Evolutionary conservation across 345 rosid species (phyloP).

Genomic region (Turritis glabra): DNA sequence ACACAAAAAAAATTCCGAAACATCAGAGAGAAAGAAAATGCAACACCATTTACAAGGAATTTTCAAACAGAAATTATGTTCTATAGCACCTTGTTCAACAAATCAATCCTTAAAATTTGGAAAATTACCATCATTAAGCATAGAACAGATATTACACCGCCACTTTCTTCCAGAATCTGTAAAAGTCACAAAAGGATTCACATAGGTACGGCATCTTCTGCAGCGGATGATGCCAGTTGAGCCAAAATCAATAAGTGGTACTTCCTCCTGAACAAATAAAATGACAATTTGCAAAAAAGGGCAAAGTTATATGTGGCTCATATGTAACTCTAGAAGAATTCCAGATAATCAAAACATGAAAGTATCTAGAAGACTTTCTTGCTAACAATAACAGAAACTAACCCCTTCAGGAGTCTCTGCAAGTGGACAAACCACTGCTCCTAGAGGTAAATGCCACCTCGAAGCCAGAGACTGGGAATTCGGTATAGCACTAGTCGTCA

Average conservation of each 20-base stretch:
- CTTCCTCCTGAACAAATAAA: constrained; percentile 76
- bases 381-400: constrained; percentile 2
- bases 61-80: not conserved
- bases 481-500: constrained; percentile 86
- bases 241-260: constrained; percentile 82
- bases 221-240: constrained; percentile 93
- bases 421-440: constrained; percentile 99
- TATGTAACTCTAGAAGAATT: not conserved
- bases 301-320: constrained; percentile 16
- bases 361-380: not conserved
- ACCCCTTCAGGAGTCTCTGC: constrained; percentile 97
- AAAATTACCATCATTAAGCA: constrained; percentile 87
- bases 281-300: constrained; percentile 14
- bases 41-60: constrained; percentile 3
- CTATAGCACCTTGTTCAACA: not conserved
- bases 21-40: not conserved
- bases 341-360: constrained; percentile 5
- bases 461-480: constrained; percentile 87
- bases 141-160: constrained; percentile 95
- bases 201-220: constrained; percentile 96
- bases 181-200: constrained; percentile 90
- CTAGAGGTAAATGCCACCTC: constrained; percentile 98
- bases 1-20: not conserved
- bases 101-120: not conserved
- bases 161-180: constrained; percentile 98